These are phyloP conservation scores for Penicillium vulpinum DNA, from an alignment of 2,329 filamentous ascomycete genomes.

Conservation along the genomic window DNA sequence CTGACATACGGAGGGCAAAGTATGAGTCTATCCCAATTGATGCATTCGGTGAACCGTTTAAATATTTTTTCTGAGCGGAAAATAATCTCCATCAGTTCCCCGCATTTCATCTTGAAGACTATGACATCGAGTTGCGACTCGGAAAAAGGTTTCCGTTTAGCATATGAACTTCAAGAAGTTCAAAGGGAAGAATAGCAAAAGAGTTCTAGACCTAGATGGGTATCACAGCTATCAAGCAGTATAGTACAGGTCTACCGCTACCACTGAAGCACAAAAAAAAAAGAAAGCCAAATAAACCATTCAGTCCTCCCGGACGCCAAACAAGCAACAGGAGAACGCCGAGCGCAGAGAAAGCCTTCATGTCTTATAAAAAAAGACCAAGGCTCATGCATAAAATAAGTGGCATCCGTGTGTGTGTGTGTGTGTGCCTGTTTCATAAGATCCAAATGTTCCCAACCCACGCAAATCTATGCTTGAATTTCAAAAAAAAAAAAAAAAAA, in stretches of 20 bases:
- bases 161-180: neutral
- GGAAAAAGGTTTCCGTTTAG: slow-evolving; percentile 17
- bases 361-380: slow-evolving; percentile 3
- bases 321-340: slow-evolving; percentile 2
- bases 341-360: neutral
- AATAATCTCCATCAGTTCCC: slow-evolving; percentile 20
- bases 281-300: neutral
- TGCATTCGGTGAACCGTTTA: neutral
- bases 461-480: slow-evolving; percentile 20
- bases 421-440: slow-evolving; percentile 1
- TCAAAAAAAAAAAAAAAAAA: slow-evolving; percentile 12
- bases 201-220: slow-evolving; percentile 22
- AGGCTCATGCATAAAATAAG: slow-evolving; percentile 7
- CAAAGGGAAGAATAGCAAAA: slow-evolving; percentile 5
- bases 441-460: slow-evolving; percentile 14
- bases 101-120: slow-evolving; percentile 6
- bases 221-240: slow-evolving; percentile 30
- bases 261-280: slow-evolving; percentile 15
- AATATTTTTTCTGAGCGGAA: slow-evolving; percentile 15
- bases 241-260: slow-evolving; percentile 28
- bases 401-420: neutral
- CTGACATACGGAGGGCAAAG: no score
- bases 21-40: neutral
- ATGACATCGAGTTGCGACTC: neutral
- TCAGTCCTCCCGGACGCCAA: slow-evolving; percentile 8